These are phyloP conservation scores for Zizania palustris DNA, from an alignment of 202 grass and related monocot species.

Conservation along the genomic window DNA sequence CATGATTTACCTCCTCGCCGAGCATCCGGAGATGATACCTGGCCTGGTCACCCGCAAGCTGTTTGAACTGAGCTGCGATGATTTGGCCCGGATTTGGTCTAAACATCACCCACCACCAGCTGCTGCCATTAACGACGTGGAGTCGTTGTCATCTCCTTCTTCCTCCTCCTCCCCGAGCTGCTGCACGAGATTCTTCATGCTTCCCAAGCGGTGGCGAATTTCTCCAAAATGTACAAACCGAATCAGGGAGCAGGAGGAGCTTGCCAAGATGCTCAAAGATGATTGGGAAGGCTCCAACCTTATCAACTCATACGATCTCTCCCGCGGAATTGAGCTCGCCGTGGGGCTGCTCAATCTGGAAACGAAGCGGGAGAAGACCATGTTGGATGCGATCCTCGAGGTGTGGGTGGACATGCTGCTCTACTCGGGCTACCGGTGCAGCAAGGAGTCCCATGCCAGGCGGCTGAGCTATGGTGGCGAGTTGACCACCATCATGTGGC, in stretches of 20 bases:
- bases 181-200: neutral
- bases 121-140: neutral
- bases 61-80: neutral
- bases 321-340: neutral
- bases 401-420: conserved; percentile 35
- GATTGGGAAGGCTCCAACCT: too few species aligned
- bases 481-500: conserved; percentile 28
- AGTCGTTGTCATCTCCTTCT: too few species aligned
- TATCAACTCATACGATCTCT: neutral
- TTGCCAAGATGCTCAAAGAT: neutral
- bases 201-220: too few species aligned
- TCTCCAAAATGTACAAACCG: too few species aligned
- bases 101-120: too few species aligned
- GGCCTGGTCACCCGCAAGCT: neutral
- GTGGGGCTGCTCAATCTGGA: accelerated
- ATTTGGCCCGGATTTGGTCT: neutral
- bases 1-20: conserved; percentile 33
- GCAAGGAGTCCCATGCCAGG: conserved; percentile 15
- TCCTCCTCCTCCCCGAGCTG: too few species aligned
- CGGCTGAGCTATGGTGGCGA: conserved; percentile 1
- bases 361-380: accelerated
- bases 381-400: neutral
- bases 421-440: conserved; percentile 32
- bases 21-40: conserved; percentile 18
- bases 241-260: neutral